Conservation (phyloP, 1,139 yeast species). For the Blastobotrys buckinghamii region DNA sequence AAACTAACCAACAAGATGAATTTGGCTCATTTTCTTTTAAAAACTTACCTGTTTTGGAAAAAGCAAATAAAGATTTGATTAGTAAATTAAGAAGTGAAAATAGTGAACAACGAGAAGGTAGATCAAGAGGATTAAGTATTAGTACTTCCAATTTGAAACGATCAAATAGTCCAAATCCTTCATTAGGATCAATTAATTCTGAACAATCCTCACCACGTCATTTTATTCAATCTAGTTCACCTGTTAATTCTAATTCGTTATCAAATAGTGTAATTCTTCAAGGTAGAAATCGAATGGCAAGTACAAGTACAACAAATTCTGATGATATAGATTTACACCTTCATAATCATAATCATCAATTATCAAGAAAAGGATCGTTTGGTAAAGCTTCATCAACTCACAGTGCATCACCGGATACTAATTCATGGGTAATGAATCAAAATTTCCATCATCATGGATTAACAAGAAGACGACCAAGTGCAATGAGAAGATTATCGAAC, state of each 20-base stretch:
- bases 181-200: slow-evolving; percentile 4
- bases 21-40: slow-evolving; percentile 93
- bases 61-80: slow-evolving; percentile 90
- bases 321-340: background rate
- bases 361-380: background rate
- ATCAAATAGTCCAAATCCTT: slow-evolving; percentile 8
- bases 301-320: background rate
- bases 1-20: slow-evolving; percentile 47
- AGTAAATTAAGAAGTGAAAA: slow-evolving; percentile 82
- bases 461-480: background rate
- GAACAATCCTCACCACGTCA: slow-evolving; percentile 11
- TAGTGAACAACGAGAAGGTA: slow-evolving; percentile 36
- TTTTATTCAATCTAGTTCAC: background rate
- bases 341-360: background rate
- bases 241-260: slow-evolving; percentile 9
- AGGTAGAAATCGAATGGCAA: background rate
- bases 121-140: slow-evolving; percentile 26
- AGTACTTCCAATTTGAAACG: slow-evolving; percentile 14
- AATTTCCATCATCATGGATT: background rate
- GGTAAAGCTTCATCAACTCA: background rate
- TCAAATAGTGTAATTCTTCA: background rate
- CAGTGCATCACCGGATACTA: background rate
- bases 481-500: slow-evolving; percentile 21
- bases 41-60: slow-evolving; percentile 82
- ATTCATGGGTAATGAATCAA: background rate